A percentile compares a stretch with the other conserved stretches of the same genome.
Conservation (phyloP, 2,329 filamentous ascomycete species). For the Penicillium sp. region DNA sequence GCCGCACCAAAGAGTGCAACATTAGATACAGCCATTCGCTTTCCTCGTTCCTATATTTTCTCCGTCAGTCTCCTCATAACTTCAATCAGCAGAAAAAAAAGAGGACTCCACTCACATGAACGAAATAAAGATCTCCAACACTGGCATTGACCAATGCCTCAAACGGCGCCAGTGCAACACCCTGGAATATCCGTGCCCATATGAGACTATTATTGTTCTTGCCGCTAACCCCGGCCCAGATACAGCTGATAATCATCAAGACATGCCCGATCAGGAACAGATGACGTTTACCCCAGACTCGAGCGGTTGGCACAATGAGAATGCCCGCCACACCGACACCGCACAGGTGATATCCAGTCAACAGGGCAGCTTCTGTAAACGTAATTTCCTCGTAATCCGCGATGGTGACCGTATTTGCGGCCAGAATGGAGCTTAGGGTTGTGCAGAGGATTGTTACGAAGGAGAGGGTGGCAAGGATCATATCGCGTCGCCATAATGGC, state of each 20-base stretch:
- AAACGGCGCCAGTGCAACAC: conserved; percentile 81
- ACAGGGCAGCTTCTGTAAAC: conserved; percentile 74
- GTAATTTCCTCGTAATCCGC: conserved; percentile 62
- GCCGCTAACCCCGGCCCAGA: conserved; percentile 72
- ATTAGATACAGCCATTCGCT: conserved; percentile 80
- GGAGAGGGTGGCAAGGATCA: conserved; percentile 76
- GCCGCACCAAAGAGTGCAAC: conserved; percentile 69
- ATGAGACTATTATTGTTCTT: conserved; percentile 70
- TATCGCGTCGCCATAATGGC: conserved; percentile 81
- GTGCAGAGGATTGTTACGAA: conserved; percentile 79
- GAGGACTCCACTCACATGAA: conserved; percentile 62
- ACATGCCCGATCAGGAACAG: conserved; percentile 75
- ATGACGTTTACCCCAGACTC: conserved; percentile 92
- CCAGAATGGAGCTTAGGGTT: conserved; percentile 80
- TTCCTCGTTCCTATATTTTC: conserved; percentile 63
- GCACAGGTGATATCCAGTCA: conserved; percentile 85
- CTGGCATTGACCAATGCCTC: conserved; percentile 86
- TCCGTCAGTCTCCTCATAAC: neutral
- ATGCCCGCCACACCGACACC: conserved; percentile 79
- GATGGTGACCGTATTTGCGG: conserved; percentile 80
- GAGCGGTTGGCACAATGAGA: conserved; percentile 80
- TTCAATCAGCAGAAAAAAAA: neutral
- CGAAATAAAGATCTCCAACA: conserved; percentile 87
- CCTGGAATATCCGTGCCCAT: conserved; percentile 79
- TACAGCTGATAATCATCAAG: conserved; percentile 70